Evolutionary conservation across 1,284 basidiomycete species (phyloP), one percentile per base, ranked within the genome.

Genomic region (Naganishia sp.): DNA sequence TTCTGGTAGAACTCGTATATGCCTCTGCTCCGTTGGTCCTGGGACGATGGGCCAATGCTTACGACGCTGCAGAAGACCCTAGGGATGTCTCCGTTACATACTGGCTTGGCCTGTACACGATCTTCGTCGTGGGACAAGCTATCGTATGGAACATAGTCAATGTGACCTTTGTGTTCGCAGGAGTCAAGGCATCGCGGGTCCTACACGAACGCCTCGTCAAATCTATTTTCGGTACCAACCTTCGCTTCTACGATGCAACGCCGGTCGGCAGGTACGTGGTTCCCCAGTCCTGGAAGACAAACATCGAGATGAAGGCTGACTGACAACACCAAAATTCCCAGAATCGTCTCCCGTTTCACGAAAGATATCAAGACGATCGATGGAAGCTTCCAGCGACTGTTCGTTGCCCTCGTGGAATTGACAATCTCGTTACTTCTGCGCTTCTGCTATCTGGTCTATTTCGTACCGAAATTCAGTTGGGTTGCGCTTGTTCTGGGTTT

Each of bases 31-130:
- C 82, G 0, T 86, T 84, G 81, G 86, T 82, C 76, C 78, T 87
- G 15, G 86, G 86, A 43, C 82, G 83, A 65, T 88, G 86, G 85
- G 83, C 85, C 6, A 77, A 79, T 7, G 83, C 85, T 63, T 87
- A 87, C 72, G 82, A 83, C 25, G 70, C 72, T 0, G 78, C 79
- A 0, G 79, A 83, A 63, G 68, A 74, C 55, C 70, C 75, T 5
- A 55, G 67, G 13, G 50, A 72, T 23, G 77, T 79, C 7, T 80
- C 79, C 1, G 73, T 77, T 31, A 72, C 71, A 11, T 81, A 73
- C 68, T 85, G 84, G 72, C 76, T 86, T 13, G 78, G 79, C 16
- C 70, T 84, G 3, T 86, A 86, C 72, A 71, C 81, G 45, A 70
- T 79, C 28, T 72, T 82, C 64, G 72, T 82, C 11, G 49, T 78